These are phyloP conservation scores for Pseudogymnoascus sp. DNA, from an alignment of 2,329 filamentous ascomycete species.

Conservation along the genomic window DNA sequence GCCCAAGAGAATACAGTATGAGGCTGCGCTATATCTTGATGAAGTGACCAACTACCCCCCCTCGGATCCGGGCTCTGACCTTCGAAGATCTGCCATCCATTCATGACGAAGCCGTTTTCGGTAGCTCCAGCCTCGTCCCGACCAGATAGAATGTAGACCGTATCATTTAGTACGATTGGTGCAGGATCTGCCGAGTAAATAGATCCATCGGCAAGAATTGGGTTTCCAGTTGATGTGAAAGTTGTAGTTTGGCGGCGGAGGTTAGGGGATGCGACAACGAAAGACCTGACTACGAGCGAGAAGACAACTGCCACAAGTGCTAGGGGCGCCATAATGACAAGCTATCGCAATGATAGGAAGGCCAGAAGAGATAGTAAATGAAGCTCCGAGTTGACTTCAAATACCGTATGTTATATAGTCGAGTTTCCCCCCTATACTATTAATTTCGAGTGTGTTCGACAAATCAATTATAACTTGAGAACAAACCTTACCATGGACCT, in stretches of 20 bases:
- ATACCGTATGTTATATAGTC: background rate
- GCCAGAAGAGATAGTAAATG: background rate
- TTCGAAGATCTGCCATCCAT: slow-evolving; percentile 31
- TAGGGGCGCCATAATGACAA: background rate
- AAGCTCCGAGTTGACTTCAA: background rate
- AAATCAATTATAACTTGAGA: background rate
- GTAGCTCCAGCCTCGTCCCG: slow-evolving; percentile 27
- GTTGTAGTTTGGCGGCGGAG: slow-evolving; percentile 16
- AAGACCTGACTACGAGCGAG: background rate
- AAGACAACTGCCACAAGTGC: background rate
- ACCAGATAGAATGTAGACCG: slow-evolving; percentile 31
- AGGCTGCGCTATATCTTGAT: slow-evolving; percentile 26
- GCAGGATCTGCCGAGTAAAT: slow-evolving; percentile 34
- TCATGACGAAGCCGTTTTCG: slow-evolving; percentile 30
- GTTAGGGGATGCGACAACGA: background rate
- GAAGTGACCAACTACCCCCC: slow-evolving; percentile 29
- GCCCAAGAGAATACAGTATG: slow-evolving; percentile 31
- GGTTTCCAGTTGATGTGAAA: slow-evolving; percentile 29
- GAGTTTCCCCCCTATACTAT: background rate
- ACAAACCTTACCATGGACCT: background rate
- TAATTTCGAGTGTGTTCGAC: background rate
- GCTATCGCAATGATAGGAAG: background rate
- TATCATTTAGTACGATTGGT: slow-evolving; percentile 30
- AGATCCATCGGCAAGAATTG: slow-evolving; percentile 31
- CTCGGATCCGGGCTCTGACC: slow-evolving; percentile 24